Evolutionary conservation across 2,329 filamentous ascomycete species (phyloP), one percentile per base, ranked within the genome.

Genomic region (Epichloe amarillans): DNA sequence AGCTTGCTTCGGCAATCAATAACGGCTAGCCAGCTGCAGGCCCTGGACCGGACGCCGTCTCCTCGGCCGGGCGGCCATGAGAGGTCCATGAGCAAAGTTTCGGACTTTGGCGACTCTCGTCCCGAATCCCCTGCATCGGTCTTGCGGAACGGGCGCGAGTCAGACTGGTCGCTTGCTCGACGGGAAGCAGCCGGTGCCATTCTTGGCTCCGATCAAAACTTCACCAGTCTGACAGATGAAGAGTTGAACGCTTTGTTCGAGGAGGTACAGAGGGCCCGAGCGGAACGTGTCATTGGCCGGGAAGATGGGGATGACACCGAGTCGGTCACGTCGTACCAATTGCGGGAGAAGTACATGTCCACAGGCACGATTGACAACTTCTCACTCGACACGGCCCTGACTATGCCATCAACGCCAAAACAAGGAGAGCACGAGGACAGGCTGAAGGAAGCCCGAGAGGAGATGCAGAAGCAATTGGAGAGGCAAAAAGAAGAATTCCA

Each of bases 361-460:
- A 93, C 86, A 50, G 91, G 91, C 2, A 96, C 91, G 0, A 76
- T 97, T 49, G 93, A 98, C 68, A 96, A 95, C 63, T 93, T 96
- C 61, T 97, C 91, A 2, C 74, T 98, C 15, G 93, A 98, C 64
- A 98, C 93, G 1, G 85, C 84, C 12, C 74, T 98, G 47, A 98
- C 93, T 0, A 89, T 96, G 76, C 93, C 93, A 2, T 94, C 89
- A 0, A 97, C 91, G 0, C 93, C 93, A 2, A 86, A 81, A 54
- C 82, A 85, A 53, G 79, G 77, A 23, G 88, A 90, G 51, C 79
- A 82, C 0, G 88, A 91, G 46, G 84, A 91, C 26, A 79, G 77
- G 54, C 71, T 95, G 55, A 82, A 80, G 54, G 79, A 87, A 51
- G 79, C 85, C 21, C 82, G 83, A 50, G 87, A 95, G 57, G 87